Base-by-base conservation (phyloP, 2,329 filamentous ascomycete species). In the Xylariaceae sp. region DNA sequence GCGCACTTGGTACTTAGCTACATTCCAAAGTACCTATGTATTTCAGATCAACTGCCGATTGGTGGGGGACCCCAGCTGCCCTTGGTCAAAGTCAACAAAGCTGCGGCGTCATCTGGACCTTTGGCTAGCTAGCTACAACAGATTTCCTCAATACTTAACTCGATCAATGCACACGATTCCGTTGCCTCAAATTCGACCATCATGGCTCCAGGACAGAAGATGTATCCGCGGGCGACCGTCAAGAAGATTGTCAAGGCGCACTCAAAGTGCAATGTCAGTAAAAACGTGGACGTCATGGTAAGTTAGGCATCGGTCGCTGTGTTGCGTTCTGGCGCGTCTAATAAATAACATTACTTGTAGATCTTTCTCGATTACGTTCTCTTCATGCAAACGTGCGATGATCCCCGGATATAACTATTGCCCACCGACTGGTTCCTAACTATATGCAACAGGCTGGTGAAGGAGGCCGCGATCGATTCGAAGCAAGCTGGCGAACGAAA, bases 171-270 rank as follows among this genome's bases (percentile, higher is more conserved):
- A 2, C 16, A n/a, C 8, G n/a, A 24, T 37, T 42, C 16, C 30
- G 6, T 29, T 16, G 23, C 6, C 41, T 39, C 21, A 23, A 45
- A n/a, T 29, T 37, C 37, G 26, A 41, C 21, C 3, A 56, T 21
- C 9, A 87, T 86, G 81, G 84, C 82, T 45, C 75, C 82, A 10
- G 79, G 84, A 18, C 86, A 87, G 67, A 93, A 91, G 64, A 78
- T 90, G 11, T 96, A 96, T 67, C 92, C 92, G 9, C 86, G 92
- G 58, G 86, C 84, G 15, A 94, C 90, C 0, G 80, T 96, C 64
- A 94, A 92, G 73, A 92, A 92, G 72, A 93, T 95, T 55, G 81
- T 95, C 66, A 96, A 96, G 74, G 91, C 91, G 15, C 91, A 96
- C 72, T 88, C 91, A 7, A 88, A 89, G 59, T 85, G 87, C 68